Base-by-base conservation (phyloP, 169 alveolate species). In the Plasmodium fragile region DNA sequence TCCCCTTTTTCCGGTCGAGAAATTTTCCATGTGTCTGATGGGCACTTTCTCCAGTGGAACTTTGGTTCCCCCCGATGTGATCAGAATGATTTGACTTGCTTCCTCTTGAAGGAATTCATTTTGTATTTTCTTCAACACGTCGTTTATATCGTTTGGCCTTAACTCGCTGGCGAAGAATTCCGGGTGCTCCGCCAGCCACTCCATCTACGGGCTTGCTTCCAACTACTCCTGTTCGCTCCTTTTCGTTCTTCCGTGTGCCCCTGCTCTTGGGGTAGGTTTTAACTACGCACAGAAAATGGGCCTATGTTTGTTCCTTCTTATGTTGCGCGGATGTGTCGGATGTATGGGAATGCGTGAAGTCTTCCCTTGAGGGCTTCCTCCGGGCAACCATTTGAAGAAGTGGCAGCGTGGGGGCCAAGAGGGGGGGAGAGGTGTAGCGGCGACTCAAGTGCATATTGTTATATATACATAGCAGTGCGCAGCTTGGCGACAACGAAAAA, bases 51-150 rank as follows among this genome's bases (percentile, higher is more conserved):
- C 98, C 36, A 98, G 81, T n/a, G 98, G 98, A 16, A 97, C 98
- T 69, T 97, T 96, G 1, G 99, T 97, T 5, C 99, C 98, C 22
- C 99, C 99, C n/a, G 98, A 96, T 1, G 98, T 97, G 2, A 98
- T 91, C 18, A 97, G 16, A n/a, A 85, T 72, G 53, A 85, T 73
- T 3, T 75, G 18, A 13, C 71, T 53, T 2, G 16, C n/a, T 13
- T 49, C 25, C 25, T 8, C 41, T 41, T n/a, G 39, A 11, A 85
- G 28, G 39, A 85, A 53, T 25, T 22, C 65, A 8, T 41, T 72
- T 71, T 83, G 32, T 52, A 85, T 32, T 7, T 73, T 22, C 36
- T 52, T 73, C 25, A 85, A 28, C n/a, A 53, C 79, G 36, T 65
- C 59, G 59, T 75, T 59, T 36, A 85, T 18, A 32, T 75, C 43